phyloP scores from a whole-genome alignment of 768 basidiomycete genomes.

The Rhodotorula taiwanensis region DNA sequence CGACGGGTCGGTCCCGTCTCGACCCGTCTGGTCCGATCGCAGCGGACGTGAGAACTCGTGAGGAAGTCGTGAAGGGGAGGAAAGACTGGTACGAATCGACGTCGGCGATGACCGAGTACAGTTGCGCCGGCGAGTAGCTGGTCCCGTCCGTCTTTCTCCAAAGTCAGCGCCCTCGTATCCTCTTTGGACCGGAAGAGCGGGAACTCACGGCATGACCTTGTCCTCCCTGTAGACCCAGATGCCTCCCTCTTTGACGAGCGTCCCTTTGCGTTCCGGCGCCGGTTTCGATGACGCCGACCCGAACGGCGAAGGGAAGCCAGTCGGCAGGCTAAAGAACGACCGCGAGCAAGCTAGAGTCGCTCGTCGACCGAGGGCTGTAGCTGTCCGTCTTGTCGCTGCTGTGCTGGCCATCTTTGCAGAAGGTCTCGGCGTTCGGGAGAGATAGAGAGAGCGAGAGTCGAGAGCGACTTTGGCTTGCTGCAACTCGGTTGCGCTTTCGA shows the following conservation, averaged over 20 bases:
- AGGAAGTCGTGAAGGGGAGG: constrained; percentile 77
- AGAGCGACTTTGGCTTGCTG: no score
- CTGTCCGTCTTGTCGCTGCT: background rate
- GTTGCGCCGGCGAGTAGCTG: constrained; percentile 61
- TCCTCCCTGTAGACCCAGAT: constrained; percentile 68
- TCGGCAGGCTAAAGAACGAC: constrained; percentile 26
- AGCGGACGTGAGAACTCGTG: constrained; percentile 54
- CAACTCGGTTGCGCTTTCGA: no score
- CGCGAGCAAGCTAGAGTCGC: background rate
- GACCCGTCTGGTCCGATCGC: background rate
- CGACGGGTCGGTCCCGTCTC: background rate
- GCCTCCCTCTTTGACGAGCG: constrained; percentile 44
- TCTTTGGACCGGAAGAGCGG: no score
- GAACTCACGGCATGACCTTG: constrained; percentile 77
- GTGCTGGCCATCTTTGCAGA: background rate
- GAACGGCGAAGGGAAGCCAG: constrained; percentile 22
- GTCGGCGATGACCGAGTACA: constrained; percentile 81
- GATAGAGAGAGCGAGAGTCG: no score
- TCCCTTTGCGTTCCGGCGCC: constrained; percentile 11
- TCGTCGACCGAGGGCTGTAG: background rate
- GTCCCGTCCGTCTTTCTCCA: background rate
- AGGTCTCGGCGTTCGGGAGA: background rate
- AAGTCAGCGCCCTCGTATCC: no score
- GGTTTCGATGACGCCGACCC: constrained; percentile 5
- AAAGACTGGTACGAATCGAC: constrained; percentile 78